phyloP scores from a whole-genome alignment of 371 early-diverging fungal genomes.

The Basidiobolus meristosporus region DNA sequence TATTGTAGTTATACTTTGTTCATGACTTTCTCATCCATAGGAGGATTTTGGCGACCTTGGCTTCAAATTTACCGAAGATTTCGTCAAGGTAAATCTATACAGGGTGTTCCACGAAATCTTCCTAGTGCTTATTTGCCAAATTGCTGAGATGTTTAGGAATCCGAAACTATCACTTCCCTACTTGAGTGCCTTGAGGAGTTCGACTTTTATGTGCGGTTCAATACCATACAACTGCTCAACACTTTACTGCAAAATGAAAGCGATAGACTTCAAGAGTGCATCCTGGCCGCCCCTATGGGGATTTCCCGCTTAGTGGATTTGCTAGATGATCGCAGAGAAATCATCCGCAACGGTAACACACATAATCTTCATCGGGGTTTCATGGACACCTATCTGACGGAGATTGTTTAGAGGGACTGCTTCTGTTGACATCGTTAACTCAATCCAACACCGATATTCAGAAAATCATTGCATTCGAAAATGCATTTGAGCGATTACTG shows the following conservation, averaged over 20 bases:
- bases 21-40: not conserved
- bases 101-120: too few species aligned
- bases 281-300: conserved; percentile 76
- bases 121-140: not conserved
- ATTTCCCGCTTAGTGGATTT: conserved; percentile 83
- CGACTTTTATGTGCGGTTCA: conserved; percentile 86
- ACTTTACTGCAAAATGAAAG: conserved; percentile 44
- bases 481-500: conserved; percentile 80
- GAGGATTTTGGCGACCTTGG: conserved; percentile 11
- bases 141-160: conserved; percentile 33
- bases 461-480: conserved; percentile 94
- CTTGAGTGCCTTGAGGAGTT: conserved; percentile 71
- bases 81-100: conserved; percentile 28
- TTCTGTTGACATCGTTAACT: conserved; percentile 75
- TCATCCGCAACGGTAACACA: conserved; percentile 74
- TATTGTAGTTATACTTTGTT: not conserved
- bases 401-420: conserved; percentile 77
- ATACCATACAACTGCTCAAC: conserved; percentile 64
- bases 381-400: too few species aligned
- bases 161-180: conserved; percentile 50
- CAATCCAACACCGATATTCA: conserved; percentile 85
- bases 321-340: conserved; percentile 77
- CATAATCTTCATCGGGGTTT: too few species aligned
- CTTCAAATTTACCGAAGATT: conserved; percentile 20
- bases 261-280: conserved; percentile 57